Conservation (phyloP, 306 rosid species). For the Arachis hypogaea region DNA sequence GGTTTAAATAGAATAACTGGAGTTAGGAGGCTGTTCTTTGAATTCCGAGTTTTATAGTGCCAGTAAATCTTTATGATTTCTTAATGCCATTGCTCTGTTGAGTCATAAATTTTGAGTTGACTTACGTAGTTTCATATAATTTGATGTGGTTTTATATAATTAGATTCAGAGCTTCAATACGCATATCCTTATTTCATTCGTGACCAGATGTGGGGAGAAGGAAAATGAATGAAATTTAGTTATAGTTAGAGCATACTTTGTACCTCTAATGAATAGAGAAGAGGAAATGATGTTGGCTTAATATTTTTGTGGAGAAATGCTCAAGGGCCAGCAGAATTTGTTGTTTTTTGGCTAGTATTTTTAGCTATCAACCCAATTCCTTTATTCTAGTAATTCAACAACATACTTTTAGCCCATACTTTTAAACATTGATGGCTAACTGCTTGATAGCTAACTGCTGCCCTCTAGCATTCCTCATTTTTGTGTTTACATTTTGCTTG, state of each 20-base stretch:
- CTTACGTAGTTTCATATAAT: constrained; percentile 15
- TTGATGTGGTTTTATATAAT: not conserved
- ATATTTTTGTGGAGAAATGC: not conserved
- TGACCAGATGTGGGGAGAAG: not conserved
- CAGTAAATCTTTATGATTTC: constrained; percentile 20
- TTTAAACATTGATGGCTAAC: no score
- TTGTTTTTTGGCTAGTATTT: no score
- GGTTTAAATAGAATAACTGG: constrained; percentile 32
- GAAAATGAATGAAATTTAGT: not conserved
- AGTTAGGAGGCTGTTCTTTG: constrained; percentile 35
- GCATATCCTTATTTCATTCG: constrained; percentile 9
- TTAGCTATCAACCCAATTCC: no score
- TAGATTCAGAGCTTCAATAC: constrained; percentile 16
- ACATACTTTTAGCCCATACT: no score
- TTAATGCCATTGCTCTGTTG: constrained; percentile 8
- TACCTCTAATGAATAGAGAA: constrained; percentile 4
- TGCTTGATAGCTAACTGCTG: no score
- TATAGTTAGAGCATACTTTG: not conserved
- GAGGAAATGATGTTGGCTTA: not conserved
- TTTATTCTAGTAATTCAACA: no score
- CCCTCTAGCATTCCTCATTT: no score
- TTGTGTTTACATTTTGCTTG: constrained; percentile 20
- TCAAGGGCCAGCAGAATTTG: no score
- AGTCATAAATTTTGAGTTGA: not conserved
- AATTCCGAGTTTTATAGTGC: constrained; percentile 17